phyloP scores from a whole-genome alignment of 2,329 filamentous ascomycete species.

The Penicillium fuscoglaucum region DNA sequence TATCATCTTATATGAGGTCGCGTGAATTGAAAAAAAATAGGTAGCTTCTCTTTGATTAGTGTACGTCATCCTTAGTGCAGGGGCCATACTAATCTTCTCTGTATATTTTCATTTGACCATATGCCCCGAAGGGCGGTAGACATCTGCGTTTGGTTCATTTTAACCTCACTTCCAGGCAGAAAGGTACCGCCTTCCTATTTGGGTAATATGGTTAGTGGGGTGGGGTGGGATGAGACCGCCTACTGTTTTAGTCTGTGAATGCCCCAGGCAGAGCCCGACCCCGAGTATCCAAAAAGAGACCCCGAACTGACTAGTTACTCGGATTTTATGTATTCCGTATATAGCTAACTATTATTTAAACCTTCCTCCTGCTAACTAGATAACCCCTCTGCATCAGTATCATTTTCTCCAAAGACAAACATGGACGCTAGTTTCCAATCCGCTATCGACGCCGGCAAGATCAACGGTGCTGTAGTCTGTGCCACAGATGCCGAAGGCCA shows the following conservation, averaged over 20 bases:
- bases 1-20: neutral
- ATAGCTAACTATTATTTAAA: neutral
- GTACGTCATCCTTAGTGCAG: constrained; percentile 92
- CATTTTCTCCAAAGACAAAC: neutral
- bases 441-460: constrained; percentile 47
- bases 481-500: constrained; percentile 41
- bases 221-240: too few species aligned
- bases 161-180: constrained; percentile 14
- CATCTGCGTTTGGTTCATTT: constrained; percentile 14
- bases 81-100: constrained; percentile 82
- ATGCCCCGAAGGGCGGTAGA: constrained; percentile 48
- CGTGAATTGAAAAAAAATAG: constrained; percentile 58
- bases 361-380: neutral
- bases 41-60: constrained; percentile 76
- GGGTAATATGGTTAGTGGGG: too few species aligned
- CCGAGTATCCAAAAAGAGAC: too few species aligned
- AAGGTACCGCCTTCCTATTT: neutral
- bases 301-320: too few species aligned
- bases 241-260: too few species aligned
- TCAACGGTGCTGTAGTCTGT: constrained; percentile 48
- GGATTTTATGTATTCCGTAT: neutral
- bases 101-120: constrained; percentile 68
- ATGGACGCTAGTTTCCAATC: constrained; percentile 44
- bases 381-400: neutral
- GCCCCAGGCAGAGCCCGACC: too few species aligned